These are phyloP conservation scores for Chaetoceros muelleri DNA, from an alignment of 108 stramenopile genomes.

Conservation along the genomic window DNA sequence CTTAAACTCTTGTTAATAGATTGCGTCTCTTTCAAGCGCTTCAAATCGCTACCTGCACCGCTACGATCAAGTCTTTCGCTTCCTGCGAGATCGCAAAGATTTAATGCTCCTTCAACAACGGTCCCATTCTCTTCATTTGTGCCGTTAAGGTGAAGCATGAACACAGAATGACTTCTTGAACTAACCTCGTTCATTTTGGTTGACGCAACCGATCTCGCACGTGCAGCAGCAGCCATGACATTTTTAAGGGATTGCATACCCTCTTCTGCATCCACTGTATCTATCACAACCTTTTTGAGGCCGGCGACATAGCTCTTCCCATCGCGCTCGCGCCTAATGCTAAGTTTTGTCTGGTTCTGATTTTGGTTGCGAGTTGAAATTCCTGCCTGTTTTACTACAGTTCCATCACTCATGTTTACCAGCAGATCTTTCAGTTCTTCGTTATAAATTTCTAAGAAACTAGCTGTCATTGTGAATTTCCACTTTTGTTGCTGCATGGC, in stretches of 20 bases:
- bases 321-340: slow-evolving; percentile 65
- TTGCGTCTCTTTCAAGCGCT: slow-evolving; percentile 90
- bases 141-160: slow-evolving; percentile 94
- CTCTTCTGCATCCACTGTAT: slow-evolving; percentile 39
- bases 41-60: slow-evolving; percentile 69
- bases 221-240: slow-evolving; percentile 79
- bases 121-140: slow-evolving; percentile 81
- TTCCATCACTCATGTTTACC: slow-evolving; percentile 26
- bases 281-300: slow-evolving; percentile 75
- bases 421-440: slow-evolving; percentile 95
- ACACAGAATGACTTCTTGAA: slow-evolving; percentile 96
- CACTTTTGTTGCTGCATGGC: slow-evolving; percentile 83
- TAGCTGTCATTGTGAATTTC: slow-evolving; percentile 86
- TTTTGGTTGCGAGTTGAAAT: slow-evolving; percentile 19
- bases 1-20: slow-evolving; percentile 98
- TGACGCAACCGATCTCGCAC: slow-evolving; percentile 87
- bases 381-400: slow-evolving; percentile 9
- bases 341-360: slow-evolving; percentile 34
- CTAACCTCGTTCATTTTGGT: slow-evolving; percentile 98
- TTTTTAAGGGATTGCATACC: slow-evolving; percentile 77
- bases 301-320: slow-evolving; percentile 85
- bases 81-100: slow-evolving; percentile 97
- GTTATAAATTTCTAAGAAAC: slow-evolving; percentile 99
- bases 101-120: slow-evolving; percentile 85
- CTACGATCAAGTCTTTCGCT: slow-evolving; percentile 95